Base-by-base conservation (phyloP, 2,329 filamentous ascomycete genomes). In the Verticillium tricorpus region DNA sequence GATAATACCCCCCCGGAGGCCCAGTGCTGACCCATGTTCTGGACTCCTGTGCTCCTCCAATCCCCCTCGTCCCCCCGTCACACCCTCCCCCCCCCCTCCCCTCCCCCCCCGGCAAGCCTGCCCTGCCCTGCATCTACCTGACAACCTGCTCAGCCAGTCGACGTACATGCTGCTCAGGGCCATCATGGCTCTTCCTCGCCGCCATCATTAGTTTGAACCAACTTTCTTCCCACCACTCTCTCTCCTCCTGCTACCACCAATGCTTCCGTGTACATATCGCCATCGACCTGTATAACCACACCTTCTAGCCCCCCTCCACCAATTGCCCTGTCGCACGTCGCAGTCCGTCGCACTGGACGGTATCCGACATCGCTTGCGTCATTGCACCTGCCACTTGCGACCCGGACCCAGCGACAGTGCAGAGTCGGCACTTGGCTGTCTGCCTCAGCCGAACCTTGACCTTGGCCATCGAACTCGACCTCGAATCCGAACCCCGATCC, bases 201-300 rank as follows among this genome's bases (percentile, higher is more conserved):
- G 19, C n/a, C 40, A 50, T 17, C 7, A 11, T 22, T 50, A 22
- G 40, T 50, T 50, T 14, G n/a, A 50, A 22, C 40, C 11, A 63
- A 63, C 59, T 60, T 60, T 19, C 55, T 63, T 40, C 57, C 59
- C 37, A 60, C 37, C 59, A 60, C 61, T 22, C 58, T 40, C 58
- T 40, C 14, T 50, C 25, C 40, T 50, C 40, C 40, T 50, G 25
- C 40, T 12, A 50, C n/a, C 17, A 11, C 28, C 28, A 28, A 28
- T 28, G 5, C n/a, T 35, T 5, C 19, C 40, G 40, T 50, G 40
- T 50, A 50, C 40, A 50, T 50, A 50, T 19, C 40, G 19, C 40
- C 19, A 19, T 22, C n/a, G n/a, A n/a, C 40, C 40, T 50, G 40
- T 50, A 50, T 50, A 50, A 50, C 40, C 40, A 50, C 40, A 50